phyloP scores from a whole-genome alignment of 2,329 filamentous ascomycete genomes.

The Calonectria ilicicola region DNA sequence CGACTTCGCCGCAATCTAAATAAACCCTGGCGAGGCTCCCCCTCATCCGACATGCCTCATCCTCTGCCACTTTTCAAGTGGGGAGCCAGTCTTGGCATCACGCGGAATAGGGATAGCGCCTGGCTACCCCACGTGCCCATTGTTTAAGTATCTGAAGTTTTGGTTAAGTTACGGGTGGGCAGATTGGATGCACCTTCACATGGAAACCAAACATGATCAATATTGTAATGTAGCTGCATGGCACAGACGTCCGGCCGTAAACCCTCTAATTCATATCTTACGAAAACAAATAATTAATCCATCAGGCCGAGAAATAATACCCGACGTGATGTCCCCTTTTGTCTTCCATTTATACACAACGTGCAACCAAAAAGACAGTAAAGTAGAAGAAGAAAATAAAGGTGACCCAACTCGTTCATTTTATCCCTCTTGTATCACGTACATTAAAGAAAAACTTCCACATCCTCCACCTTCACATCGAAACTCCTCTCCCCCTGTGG shows the following conservation, averaged over 20 bases:
- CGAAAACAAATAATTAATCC: neutral
- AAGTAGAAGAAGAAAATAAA: neutral
- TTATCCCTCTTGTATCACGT: constrained; percentile 10
- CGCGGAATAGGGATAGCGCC: neutral
- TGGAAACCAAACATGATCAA: neutral
- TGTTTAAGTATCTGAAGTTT: neutral
- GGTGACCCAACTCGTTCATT: neutral
- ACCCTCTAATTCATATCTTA: neutral
- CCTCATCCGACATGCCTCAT: neutral
- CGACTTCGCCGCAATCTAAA: neutral
- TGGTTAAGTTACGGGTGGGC: neutral
- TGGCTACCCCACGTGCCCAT: neutral
- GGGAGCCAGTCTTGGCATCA: neutral
- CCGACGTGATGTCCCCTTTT: neutral
- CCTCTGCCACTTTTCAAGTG: neutral
- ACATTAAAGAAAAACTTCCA: constrained; percentile 16
- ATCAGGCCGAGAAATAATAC: neutral
- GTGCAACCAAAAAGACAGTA: neutral
- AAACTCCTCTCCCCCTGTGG: constrained; percentile 19
- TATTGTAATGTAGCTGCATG: neutral
- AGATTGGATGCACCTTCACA: neutral
- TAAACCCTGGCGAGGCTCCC: neutral
- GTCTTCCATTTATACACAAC: neutral
- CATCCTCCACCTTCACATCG: constrained; percentile 2
- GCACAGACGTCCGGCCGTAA: neutral